Evolutionary conservation across 176 grass and related monocot species (phyloP).

Genomic region (Pontederia crassipes): DNA sequence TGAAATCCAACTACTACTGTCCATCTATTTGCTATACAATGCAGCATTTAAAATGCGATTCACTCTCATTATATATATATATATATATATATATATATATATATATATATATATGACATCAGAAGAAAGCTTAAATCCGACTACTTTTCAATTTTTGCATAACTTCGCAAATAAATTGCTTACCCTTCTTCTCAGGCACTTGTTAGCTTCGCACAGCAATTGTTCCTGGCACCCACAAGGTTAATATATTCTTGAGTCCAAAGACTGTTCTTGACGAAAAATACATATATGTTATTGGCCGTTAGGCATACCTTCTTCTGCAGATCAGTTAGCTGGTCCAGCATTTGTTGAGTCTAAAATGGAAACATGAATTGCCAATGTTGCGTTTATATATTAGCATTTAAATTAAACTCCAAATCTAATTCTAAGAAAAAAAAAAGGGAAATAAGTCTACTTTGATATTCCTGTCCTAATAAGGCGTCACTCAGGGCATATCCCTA

Average conservation of each 20-base stretch:
- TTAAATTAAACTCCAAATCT: too few relatives aligned
- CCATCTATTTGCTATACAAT: too few relatives aligned
- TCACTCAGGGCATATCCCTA: too few relatives aligned
- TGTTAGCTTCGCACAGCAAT: slow-evolving; percentile 58
- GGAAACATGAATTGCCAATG: neutral
- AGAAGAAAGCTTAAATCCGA: too few relatives aligned
- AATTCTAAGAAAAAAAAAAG: too few relatives aligned
- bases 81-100: too few relatives aligned
- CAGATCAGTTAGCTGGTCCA: slow-evolving; percentile 72
- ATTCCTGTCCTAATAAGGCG: too few relatives aligned
- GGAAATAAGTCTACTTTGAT: too few relatives aligned
- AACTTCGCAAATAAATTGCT: neutral
- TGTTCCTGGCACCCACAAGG: slow-evolving; percentile 35
- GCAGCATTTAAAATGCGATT: too few relatives aligned
- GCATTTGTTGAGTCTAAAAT: slow-evolving; percentile 50
- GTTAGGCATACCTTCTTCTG: slow-evolving; percentile 54
- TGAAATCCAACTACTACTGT: too few relatives aligned
- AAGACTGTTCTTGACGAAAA: neutral
- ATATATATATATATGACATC: too few relatives aligned
- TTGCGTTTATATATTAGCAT: neutral
- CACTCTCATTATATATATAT: too few relatives aligned
- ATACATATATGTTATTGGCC: neutral
- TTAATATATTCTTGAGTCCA: neutral
- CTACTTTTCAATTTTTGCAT: neutral
- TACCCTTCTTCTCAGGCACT: slow-evolving; percentile 68